Percentiles rank a stretch among this genome's conserved stretches.
These are phyloP conservation scores for Microdochium paspali DNA, from an alignment of 2,329 filamentous ascomycete genomes.

Conservation along the genomic window DNA sequence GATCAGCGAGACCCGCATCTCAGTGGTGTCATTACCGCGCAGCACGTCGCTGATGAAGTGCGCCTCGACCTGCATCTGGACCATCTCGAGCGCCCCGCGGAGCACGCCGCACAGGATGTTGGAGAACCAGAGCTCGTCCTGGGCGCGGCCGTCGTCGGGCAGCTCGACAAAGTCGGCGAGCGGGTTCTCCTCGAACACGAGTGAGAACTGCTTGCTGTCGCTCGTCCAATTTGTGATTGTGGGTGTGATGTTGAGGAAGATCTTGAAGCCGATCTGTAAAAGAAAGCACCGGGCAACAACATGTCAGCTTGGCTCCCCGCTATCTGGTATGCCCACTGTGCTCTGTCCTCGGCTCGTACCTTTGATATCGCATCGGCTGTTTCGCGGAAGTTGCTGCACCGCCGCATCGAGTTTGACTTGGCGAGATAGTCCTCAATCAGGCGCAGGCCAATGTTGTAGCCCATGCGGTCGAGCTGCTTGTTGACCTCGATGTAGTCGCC, in stretches of 20 bases:
- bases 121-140: constrained; percentile 97
- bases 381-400: constrained; percentile 88
- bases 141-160: constrained; percentile 87
- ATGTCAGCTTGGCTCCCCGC: too few relatives aligned
- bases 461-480: constrained; percentile 97
- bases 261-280: constrained; percentile 90
- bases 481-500: constrained; percentile 93
- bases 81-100: constrained; percentile 90
- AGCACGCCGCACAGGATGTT: constrained; percentile 94
- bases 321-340: too few relatives aligned
- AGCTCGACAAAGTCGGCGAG: constrained; percentile 95
- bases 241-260: constrained; percentile 94
- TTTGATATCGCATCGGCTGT: constrained; percentile 96
- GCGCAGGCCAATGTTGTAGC: constrained; percentile 93
- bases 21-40: constrained; percentile 88
- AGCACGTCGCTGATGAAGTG: constrained; percentile 93
- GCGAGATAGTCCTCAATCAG: constrained; percentile 96
- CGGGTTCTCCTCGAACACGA: constrained; percentile 95
- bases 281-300: too few relatives aligned
- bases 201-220: constrained; percentile 92
- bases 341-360: constrained; percentile 33
- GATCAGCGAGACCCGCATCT: constrained; percentile 89
- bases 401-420: constrained; percentile 81
- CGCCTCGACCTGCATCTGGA: constrained; percentile 97
- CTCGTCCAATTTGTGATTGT: constrained; percentile 91